Percentiles rank a stretch among this genome's conserved stretches.
Conservation (phyloP, 805 yeast species). For the Candida nanaspora region DNA sequence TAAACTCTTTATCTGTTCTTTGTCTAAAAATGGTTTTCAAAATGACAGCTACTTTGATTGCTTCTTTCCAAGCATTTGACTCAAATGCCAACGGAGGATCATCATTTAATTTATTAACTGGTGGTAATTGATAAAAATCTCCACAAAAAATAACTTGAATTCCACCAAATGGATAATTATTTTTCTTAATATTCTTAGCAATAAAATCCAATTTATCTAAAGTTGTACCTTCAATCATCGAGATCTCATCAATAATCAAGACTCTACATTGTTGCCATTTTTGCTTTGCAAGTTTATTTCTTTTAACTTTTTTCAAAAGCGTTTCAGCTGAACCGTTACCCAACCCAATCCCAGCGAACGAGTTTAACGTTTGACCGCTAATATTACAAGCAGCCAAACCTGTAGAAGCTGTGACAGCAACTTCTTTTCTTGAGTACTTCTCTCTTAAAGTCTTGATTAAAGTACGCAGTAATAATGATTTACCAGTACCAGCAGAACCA, state of each 20-base stretch:
- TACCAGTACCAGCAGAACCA: conserved; percentile 98
- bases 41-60: conserved; percentile 50
- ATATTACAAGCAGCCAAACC: conserved; percentile 80
- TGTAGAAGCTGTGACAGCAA: conserved; percentile 79
- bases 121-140: conserved; percentile 79
- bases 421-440: conserved; percentile 40
- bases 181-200: conserved; percentile 43
- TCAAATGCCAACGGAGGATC: conserved; percentile 55
- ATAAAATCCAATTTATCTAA: conserved; percentile 57
- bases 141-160: conserved; percentile 73
- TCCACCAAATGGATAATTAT: conserved; percentile 63
- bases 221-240: conserved; percentile 70
- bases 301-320: conserved; percentile 44
- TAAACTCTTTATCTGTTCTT: conserved; percentile 61
- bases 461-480: conserved; percentile 72
- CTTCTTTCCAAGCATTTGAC: conserved; percentile 50
- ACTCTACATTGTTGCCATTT: conserved; percentile 56
- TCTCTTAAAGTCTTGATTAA: conserved; percentile 46
- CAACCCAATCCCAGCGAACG: conserved; percentile 72
- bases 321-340: conserved; percentile 46
- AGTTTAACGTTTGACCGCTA: conserved; percentile 73
- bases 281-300: conserved; percentile 38
- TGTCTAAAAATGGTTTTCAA: conserved; percentile 68
- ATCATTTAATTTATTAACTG: conserved; percentile 38
- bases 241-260: conserved; percentile 67